Evolutionary conservation across 352 stramenopile genomes (phyloP).

Genomic region (Globisporangium parvum): DNA sequence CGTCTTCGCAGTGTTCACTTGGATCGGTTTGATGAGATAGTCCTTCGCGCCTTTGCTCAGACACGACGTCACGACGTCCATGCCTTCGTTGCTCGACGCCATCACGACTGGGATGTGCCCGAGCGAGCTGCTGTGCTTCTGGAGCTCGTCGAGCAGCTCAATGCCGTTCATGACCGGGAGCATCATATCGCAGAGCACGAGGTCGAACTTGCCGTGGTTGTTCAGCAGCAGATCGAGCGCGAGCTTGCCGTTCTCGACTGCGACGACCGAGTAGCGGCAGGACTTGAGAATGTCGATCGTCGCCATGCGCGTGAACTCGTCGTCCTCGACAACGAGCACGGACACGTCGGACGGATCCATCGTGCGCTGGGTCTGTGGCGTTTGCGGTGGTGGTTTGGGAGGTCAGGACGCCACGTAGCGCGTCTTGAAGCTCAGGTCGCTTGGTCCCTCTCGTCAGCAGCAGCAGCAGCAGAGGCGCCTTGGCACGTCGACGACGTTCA

Average conservation of each 20-base stretch:
- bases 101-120: slow-evolving; percentile 88
- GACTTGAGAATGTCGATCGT: slow-evolving; percentile 88
- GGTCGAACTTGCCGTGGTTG: slow-evolving; percentile 75
- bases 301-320: slow-evolving; percentile 86
- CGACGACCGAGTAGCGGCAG: slow-evolving; percentile 77
- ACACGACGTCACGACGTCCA: slow-evolving; percentile 87
- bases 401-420: no score
- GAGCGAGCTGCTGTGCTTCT: slow-evolving; percentile 56
- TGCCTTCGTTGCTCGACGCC: slow-evolving; percentile 88
- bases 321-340: slow-evolving; percentile 85
- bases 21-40: slow-evolving; percentile 89
- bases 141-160: slow-evolving; percentile 79
- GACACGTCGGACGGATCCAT: slow-evolving; percentile 88
- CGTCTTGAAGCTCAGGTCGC: no score
- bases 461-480: no score
- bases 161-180: slow-evolving; percentile 86
- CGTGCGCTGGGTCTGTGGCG: not conserved
- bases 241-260: slow-evolving; percentile 78
- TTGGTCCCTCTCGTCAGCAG: no score
- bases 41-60: slow-evolving; percentile 87
- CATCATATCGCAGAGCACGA: slow-evolving; percentile 89
- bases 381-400: no score
- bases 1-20: slow-evolving; percentile 88
- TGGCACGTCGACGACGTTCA: no score
- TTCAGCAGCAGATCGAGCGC: slow-evolving; percentile 65